Evolutionary conservation across 371 early-diverging fungal species (phyloP).

Genomic region (Fennellomyces sp.): DNA sequence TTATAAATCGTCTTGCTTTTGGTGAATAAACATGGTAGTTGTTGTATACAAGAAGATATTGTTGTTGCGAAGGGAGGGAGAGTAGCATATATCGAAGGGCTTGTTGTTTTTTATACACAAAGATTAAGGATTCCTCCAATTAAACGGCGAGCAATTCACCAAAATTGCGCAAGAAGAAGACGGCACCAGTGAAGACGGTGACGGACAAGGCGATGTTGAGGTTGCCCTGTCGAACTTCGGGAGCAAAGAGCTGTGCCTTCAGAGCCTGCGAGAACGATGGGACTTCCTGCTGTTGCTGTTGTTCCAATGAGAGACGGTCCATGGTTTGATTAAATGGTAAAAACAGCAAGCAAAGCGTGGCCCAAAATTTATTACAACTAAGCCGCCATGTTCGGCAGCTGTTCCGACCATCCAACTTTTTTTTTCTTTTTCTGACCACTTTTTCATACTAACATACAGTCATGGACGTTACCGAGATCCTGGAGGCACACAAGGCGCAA

Average conservation of each 20-base stretch:
- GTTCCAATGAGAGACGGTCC: constrained; percentile 25
- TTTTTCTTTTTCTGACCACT: constrained; percentile 6
- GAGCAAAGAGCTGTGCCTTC: constrained; percentile 52
- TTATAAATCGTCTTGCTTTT: too few relatives aligned
- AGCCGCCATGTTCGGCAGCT: too few relatives aligned
- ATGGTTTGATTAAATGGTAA: neutral
- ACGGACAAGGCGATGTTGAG: constrained; percentile 65
- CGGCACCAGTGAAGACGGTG: constrained; percentile 64
- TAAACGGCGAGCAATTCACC: constrained; percentile 69
- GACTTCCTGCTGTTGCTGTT: constrained; percentile 32
- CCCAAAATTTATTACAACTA: too few relatives aligned
- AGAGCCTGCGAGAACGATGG: constrained; percentile 42
- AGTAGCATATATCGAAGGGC: neutral
- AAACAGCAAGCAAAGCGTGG: neutral
- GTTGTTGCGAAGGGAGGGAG: too few relatives aligned
- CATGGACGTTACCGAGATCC: constrained; percentile 77
- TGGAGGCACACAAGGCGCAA: constrained; percentile 67
- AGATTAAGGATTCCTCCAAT: constrained; percentile 7
- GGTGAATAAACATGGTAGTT: too few relatives aligned
- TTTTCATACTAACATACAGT: neutral
- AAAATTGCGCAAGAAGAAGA: constrained; percentile 68
- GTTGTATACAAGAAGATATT: too few relatives aligned
- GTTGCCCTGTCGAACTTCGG: constrained; percentile 60
- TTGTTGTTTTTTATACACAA: neutral
- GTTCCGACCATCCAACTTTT: neutral